Conservation (phyloP, 2,329 filamentous ascomycete genomes). For the Diplodia seriata region DNA sequence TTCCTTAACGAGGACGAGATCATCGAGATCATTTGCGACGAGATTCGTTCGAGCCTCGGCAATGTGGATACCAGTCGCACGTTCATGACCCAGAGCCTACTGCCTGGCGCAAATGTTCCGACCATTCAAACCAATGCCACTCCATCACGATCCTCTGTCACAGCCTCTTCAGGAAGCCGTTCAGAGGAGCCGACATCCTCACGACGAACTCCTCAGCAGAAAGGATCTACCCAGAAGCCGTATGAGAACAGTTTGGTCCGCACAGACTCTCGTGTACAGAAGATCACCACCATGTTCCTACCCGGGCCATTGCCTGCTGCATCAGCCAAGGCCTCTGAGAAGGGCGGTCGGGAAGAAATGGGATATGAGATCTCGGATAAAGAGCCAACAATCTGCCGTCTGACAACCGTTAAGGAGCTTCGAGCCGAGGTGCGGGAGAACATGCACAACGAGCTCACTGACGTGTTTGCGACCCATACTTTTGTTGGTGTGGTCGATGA, state of each 20-base stretch:
- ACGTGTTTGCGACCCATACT: conserved; percentile 84
- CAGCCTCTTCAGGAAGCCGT: conserved; percentile 36
- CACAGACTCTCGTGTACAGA: conserved; percentile 85
- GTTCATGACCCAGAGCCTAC: conserved; percentile 90
- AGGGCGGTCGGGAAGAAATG: conserved; percentile 55
- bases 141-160: conserved; percentile 35
- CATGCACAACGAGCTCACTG: conserved; percentile 85
- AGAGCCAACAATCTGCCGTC: conserved; percentile 71
- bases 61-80: conserved; percentile 92
- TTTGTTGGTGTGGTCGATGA: conserved; percentile 95
- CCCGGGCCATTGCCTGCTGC: conserved; percentile 51
- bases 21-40: conserved; percentile 80
- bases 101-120: conserved; percentile 68
- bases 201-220: conserved; percentile 34
- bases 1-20: conserved; percentile 98
- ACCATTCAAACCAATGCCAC: conserved; percentile 37
- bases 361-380: conserved; percentile 77
- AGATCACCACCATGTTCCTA: conserved; percentile 96
- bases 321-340: conserved; percentile 46
- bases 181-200: conserved; percentile 19
- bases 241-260: conserved; percentile 89
- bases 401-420: conserved; percentile 86
- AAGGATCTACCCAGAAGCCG: conserved; percentile 55
- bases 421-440: conserved; percentile 79
- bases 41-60: conserved; percentile 78